These are phyloP conservation scores for Cystofilobasidium ferigula DNA, from an alignment of 768 basidiomycete species.

Conservation along the genomic window DNA sequence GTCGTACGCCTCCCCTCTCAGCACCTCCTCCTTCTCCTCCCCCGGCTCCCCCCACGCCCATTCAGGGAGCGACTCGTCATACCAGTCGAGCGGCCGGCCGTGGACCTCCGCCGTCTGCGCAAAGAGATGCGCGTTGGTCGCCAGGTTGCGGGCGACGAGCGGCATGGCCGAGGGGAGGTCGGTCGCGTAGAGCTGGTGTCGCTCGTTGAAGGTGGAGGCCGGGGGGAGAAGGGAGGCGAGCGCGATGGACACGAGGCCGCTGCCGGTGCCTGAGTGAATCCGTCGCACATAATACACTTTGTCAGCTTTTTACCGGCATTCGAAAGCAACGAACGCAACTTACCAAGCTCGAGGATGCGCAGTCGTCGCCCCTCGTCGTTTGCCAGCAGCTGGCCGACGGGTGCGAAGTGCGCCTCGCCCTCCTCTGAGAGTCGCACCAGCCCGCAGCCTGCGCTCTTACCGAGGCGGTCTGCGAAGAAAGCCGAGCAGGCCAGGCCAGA, in stretches of 20 bases:
- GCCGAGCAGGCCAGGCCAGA: slow-evolving; percentile 76
- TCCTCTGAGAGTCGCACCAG: slow-evolving; percentile 23
- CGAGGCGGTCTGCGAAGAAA: slow-evolving; percentile 48
- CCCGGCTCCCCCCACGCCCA: slow-evolving; percentile 12
- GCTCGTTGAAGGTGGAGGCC: slow-evolving; percentile 29
- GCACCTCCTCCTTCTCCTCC: too few relatives aligned
- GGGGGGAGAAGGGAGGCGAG: slow-evolving; percentile 50
- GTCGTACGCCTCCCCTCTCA: slow-evolving; percentile 1
- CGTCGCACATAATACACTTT: neutral
- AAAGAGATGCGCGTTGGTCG: slow-evolving; percentile 1
- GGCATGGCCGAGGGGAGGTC: slow-evolving; percentile 45
- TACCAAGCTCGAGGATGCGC: slow-evolving; percentile 60
- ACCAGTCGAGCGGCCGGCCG: slow-evolving; percentile 18
- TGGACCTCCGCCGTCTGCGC: neutral
- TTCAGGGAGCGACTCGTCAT: neutral
- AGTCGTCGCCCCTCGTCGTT: neutral
- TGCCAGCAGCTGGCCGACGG: slow-evolving; percentile 30
- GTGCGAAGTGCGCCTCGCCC: slow-evolving; percentile 34
- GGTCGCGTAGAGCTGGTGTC: slow-evolving; percentile 46
- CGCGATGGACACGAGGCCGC: slow-evolving; percentile 64
- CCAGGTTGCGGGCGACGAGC: slow-evolving; percentile 5
- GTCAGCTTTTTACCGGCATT: neutral
- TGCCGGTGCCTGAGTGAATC: slow-evolving; percentile 56
- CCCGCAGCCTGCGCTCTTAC: neutral
- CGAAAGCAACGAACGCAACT: slow-evolving; percentile 25